Conservation (phyloP, 192 early-diverging fungal genomes). For the Umbelopsis ramanniana region DNA sequence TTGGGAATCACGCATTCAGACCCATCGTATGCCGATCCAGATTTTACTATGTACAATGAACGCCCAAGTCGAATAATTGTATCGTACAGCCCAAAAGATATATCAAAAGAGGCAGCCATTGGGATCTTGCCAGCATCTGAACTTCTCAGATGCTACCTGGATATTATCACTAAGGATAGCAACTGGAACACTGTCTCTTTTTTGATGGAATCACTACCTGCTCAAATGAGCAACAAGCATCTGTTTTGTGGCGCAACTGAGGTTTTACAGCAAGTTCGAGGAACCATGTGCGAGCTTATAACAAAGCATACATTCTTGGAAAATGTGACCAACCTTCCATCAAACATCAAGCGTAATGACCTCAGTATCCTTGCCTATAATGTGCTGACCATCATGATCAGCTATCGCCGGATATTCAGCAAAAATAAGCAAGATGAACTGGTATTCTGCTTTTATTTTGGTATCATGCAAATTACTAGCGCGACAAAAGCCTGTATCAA, state of each 20-base stretch:
- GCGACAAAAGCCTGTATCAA: conserved; percentile 84
- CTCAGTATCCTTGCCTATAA: conserved; percentile 66
- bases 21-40: not conserved
- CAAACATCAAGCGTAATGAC: conserved; percentile 65
- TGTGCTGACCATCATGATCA: conserved; percentile 68
- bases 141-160: conserved; percentile 53
- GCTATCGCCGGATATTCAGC: conserved; percentile 66
- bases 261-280: conserved; percentile 57
- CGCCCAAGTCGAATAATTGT: not conserved
- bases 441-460: conserved; percentile 72
- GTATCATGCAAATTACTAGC: conserved; percentile 68
- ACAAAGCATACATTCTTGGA: conserved; percentile 58
- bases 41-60: not conserved
- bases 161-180: conserved; percentile 67
- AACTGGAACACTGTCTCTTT: conserved; percentile 74
- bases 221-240: conserved; percentile 75
- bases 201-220: conserved; percentile 65
- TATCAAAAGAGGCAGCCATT: not conserved
- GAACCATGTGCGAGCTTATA: conserved; percentile 59
- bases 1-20: not conserved
- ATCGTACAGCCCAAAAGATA: not conserved
- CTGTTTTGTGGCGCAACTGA: conserved; percentile 68
- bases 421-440: conserved; percentile 75
- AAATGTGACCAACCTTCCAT: conserved; percentile 60
- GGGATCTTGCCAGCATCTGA: conserved; percentile 8